A percentile compares a stretch with the other conserved stretches of the same genome.
Evolutionary conservation across 176 grass and related monocot genomes (phyloP).

Genomic region (Luzula sylvatica): DNA sequence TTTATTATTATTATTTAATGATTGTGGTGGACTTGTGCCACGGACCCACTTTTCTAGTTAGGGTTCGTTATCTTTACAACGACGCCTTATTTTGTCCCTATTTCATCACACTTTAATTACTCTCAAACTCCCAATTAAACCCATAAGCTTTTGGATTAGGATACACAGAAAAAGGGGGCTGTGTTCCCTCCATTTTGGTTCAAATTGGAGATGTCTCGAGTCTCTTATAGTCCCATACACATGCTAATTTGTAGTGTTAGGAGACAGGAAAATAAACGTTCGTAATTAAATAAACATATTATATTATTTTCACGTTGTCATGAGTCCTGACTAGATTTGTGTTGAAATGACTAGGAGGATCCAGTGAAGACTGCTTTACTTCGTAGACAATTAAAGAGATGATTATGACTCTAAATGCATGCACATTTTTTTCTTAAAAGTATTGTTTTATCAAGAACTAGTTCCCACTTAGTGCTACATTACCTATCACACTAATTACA

Average conservation of each 20-base stretch:
- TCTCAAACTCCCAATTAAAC: neutral
- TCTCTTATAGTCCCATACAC: neutral
- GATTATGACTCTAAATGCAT: too few relatives aligned
- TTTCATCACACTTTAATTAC: conserved; percentile 8
- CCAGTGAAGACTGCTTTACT: neutral
- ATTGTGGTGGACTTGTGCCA: conserved; percentile 26
- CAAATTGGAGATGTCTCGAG: conserved; percentile 2
- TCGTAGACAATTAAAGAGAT: too few relatives aligned
- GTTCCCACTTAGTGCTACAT: too few relatives aligned
- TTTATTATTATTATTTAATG: conserved; percentile 22
- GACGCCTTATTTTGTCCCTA: conserved; percentile 35
- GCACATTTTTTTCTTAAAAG: too few relatives aligned
- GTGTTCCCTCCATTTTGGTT: neutral
- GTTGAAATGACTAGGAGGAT: neutral
- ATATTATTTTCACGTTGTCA: neutral
- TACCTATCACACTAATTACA: too few relatives aligned
- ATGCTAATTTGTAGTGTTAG: neutral
- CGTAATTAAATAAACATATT: neutral
- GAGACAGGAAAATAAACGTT: neutral
- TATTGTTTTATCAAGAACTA: too few relatives aligned
- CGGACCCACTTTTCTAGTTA: conserved; percentile 24
- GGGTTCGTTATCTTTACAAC: conserved; percentile 42
- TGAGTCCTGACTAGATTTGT: neutral
- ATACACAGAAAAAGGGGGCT: too few relatives aligned
- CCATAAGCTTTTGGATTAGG: neutral